These are phyloP conservation scores for Melaleuca alternifolia DNA, from an alignment of 345 rosid species.

Conservation along the genomic window DNA sequence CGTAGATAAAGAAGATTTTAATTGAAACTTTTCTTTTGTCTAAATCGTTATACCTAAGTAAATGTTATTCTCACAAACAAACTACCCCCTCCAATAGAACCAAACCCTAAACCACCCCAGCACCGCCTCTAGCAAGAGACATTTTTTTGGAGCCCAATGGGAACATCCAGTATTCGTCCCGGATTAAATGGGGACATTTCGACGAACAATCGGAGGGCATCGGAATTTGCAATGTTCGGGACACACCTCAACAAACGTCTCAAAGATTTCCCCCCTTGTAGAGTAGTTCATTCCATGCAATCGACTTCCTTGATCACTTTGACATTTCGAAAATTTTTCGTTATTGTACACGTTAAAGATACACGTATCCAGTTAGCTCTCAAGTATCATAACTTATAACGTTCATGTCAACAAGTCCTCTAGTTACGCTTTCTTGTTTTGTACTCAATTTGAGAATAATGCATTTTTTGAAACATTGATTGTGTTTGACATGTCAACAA, in stretches of 20 bases:
- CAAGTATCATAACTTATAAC: rapidly evolving
- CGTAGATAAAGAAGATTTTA: background rate
- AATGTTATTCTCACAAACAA: too few species aligned
- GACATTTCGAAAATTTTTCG: rapidly evolving
- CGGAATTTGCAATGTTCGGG: background rate
- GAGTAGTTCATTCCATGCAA: background rate
- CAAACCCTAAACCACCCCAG: background rate
- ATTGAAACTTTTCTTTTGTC: too few species aligned
- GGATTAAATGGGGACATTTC: rapidly evolving
- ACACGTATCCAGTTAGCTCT: rapidly evolving
- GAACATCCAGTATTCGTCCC: background rate
- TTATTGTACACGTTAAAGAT: background rate
- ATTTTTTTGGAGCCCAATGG: background rate
- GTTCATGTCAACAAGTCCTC: rapidly evolving
- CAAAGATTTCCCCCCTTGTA: background rate
- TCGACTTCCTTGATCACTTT: rapidly evolving
- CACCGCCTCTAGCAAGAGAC: background rate
- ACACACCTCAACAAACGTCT: rapidly evolving
- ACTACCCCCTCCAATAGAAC: background rate
- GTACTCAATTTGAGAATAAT: too few species aligned
- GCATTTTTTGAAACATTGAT: too few species aligned
- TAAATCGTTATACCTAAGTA: too few species aligned
- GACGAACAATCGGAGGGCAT: rapidly evolving
- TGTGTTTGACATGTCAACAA: too few species aligned
- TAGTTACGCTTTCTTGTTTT: too few species aligned